Evolutionary conservation across 345 rosid species (phyloP).

Genomic region (Aegle marmelos): DNA sequence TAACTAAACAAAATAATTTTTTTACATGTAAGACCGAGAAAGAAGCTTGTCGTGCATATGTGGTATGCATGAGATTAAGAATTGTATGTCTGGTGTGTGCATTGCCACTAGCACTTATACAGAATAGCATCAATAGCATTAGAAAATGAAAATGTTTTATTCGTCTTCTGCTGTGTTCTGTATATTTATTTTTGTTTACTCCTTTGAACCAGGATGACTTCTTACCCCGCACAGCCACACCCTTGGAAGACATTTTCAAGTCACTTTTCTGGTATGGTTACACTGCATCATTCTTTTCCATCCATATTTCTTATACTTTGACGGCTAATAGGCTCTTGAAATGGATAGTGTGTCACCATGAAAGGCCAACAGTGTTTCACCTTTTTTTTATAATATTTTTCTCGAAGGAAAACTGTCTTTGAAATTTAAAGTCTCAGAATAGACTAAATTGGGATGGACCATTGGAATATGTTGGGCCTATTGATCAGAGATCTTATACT

Average conservation of each 20-base stretch:
- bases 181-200: slow-evolving; percentile 8
- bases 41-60: not conserved
- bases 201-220: slow-evolving; percentile 77
- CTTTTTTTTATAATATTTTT: not conserved
- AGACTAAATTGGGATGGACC: not conserved
- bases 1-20: not conserved
- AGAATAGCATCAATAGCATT: not conserved
- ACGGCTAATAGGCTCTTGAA: not conserved
- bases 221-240: slow-evolving; percentile 92
- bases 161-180: not conserved
- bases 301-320: not conserved
- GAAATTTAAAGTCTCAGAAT: not conserved
- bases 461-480: not conserved
- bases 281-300: not conserved
- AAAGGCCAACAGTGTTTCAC: not conserved
- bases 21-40: not conserved
- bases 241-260: slow-evolving; percentile 96
- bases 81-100: not conserved
- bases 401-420: not conserved
- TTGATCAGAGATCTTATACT: not conserved
- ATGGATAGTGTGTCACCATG: not conserved
- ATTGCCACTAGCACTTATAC: not conserved
- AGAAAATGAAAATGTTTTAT: not conserved
- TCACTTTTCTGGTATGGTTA: slow-evolving; percentile 85
- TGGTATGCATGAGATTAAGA: not conserved